Base-by-base conservation (phyloP, 495 filamentous ascomycete genomes). In the Hypoxylon rickii region DNA sequence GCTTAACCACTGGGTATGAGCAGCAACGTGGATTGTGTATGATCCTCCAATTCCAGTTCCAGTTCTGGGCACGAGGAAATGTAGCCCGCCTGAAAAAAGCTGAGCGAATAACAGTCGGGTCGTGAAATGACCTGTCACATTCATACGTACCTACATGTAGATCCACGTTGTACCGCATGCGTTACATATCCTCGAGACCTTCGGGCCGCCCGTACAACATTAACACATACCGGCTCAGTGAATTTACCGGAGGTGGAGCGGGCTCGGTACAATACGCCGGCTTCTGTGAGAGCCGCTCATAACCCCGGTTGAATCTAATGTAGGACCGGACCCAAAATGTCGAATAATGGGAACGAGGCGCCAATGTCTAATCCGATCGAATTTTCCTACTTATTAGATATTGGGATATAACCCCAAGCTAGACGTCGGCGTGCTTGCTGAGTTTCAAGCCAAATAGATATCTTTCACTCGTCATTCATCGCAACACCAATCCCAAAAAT, bases 181-280 rank as follows among this genome's bases (percentile, higher is more conserved):
- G n/a, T n/a, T n/a, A n/a, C n/a, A n/a, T 4, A 10, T 10, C 68
- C 20, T 77, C 71, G 22, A 85, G 75, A 3, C 61, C 73, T 33
- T 60, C 69, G 0, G 83, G 83, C 69, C 85, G 76, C 66, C 82
- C 78, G 58, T 79, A 85, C 19, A 85, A 58, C 60, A 85, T 66
- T 60, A 83, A 84, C 10, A 76, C 45, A 58, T 86, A 84, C 6
- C 83, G 79, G 63, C 85, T 82, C 0, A 80, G 79, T 3, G 70
- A 50, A 49, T 79, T 79, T 12, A 66, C 58, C 12, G 71, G 73
- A 10, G 83, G 83, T 10, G 82, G 82, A 16, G 63, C 74, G 17
- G 83, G 81, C 0, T 71, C 73, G 54, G 77, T 72, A 36, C 79
- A 85, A 13, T 57, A 45, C 21, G 77, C 74, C 12, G 73, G 71